Conservation (phyloP, 805 yeast species). For the Metschnikowia kofuensis region DNA sequence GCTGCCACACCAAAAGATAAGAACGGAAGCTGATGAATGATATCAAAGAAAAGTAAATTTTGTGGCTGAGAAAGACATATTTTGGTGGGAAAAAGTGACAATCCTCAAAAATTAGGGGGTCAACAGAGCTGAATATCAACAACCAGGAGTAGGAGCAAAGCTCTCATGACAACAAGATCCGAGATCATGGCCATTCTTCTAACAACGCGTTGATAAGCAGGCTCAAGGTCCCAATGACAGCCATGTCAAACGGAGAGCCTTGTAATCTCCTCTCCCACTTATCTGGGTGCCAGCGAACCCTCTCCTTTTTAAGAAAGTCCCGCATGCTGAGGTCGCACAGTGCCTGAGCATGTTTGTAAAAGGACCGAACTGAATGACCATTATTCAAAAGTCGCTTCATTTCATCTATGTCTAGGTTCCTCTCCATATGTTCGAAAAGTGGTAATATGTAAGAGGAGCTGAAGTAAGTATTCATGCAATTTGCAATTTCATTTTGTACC, state of each 20-base stretch:
- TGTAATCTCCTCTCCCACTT: slow-evolving; percentile 41
- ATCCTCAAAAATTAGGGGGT: too few species aligned
- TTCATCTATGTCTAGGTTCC: slow-evolving; percentile 10
- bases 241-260: slow-evolving; percentile 21
- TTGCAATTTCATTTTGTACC: not conserved
- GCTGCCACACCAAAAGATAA: slow-evolving; percentile 19
- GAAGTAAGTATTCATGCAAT: slow-evolving; percentile 15
- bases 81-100: not conserved
- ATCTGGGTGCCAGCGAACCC: slow-evolving; percentile 74
- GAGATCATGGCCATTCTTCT: slow-evolving; percentile 1
- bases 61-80: not conserved
- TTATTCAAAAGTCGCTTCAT: slow-evolving; percentile 20
- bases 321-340: slow-evolving; percentile 12
- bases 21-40: slow-evolving; percentile 1
- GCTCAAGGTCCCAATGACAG: slow-evolving; percentile 28
- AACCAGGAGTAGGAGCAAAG: too few species aligned
- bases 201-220: slow-evolving; percentile 27
- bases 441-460: slow-evolving; percentile 15
- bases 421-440: slow-evolving; percentile 11
- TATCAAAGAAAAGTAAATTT: slow-evolving; percentile 15
- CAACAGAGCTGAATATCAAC: too few species aligned
- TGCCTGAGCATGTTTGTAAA: slow-evolving; percentile 24
- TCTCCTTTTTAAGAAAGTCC: slow-evolving; percentile 41
- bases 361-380: slow-evolving; percentile 22
- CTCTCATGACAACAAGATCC: not conserved